Evolutionary conservation across 805 yeast genomes (phyloP).

Genomic region (Kodamaea restingae): DNA sequence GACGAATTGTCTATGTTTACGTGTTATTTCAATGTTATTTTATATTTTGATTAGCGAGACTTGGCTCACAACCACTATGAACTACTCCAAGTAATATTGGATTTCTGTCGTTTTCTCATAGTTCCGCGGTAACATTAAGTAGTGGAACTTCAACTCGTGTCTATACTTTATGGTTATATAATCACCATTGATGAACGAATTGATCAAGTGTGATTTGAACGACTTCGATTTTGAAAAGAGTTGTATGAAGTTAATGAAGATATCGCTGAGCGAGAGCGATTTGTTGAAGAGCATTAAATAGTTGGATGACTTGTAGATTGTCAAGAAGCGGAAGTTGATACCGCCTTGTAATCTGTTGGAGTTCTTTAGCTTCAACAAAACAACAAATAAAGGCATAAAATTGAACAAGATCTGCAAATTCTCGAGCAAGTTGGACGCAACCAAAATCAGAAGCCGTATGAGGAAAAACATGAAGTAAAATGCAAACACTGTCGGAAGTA

Average conservation of each 20-base stretch:
- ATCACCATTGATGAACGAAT: conserved; percentile 26
- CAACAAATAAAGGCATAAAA: conserved; percentile 82
- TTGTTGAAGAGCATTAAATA: conserved; percentile 33
- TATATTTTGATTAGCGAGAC: too few relatives aligned
- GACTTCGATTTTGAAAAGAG: conserved; percentile 28
- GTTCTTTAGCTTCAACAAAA: conserved; percentile 75
- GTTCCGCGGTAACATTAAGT: conserved; percentile 34
- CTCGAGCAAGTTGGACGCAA: conserved; percentile 51
- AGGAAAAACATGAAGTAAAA: conserved; percentile 74
- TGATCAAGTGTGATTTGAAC: conserved; percentile 20
- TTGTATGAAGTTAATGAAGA: conserved; percentile 28
- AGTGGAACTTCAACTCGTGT: conserved; percentile 25
- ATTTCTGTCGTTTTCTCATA: conserved; percentile 13
- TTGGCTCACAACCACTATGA: not conserved
- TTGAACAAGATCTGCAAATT: conserved; percentile 61
- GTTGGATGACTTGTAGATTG: conserved; percentile 14
- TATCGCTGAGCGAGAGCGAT: conserved; percentile 34
- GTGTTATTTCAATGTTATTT: too few relatives aligned
- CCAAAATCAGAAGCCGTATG: conserved; percentile 49
- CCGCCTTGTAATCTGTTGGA: conserved; percentile 61
- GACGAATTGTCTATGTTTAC: too few relatives aligned
- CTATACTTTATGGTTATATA: conserved; percentile 22
- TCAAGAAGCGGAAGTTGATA: conserved; percentile 29
- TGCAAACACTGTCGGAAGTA: conserved; percentile 83
- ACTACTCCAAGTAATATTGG: not conserved